These are phyloP conservation scores for Chalciporus sphaerocephalus DNA, from an alignment of 768 basidiomycete genomes.

Conservation along the genomic window DNA sequence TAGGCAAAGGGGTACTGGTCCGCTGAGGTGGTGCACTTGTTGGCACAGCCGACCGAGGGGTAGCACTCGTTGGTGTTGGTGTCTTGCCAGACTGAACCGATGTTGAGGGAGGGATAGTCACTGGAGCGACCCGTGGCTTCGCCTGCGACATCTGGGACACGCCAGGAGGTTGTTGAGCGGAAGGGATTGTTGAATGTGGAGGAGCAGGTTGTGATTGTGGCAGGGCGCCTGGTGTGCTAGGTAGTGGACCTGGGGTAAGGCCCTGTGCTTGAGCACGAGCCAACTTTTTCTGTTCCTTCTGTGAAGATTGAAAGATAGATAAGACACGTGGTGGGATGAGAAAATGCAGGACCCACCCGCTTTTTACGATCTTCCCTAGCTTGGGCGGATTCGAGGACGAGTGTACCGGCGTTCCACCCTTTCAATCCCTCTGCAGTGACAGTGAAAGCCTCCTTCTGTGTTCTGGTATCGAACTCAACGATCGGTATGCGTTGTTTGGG, in stretches of 20 bases:
- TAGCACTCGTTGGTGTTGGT: slow-evolving; percentile 32
- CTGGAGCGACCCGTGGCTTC: slow-evolving; percentile 31
- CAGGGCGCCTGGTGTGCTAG: slow-evolving; percentile 18
- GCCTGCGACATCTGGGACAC: slow-evolving; percentile 9
- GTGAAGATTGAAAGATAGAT: slow-evolving; percentile 10
- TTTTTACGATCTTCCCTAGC: slow-evolving; percentile 75
- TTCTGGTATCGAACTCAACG: slow-evolving; percentile 56
- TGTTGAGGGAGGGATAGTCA: slow-evolving; percentile 31
- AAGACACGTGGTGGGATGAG: slow-evolving; percentile 12
- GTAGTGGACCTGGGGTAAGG: slow-evolving; percentile 18
- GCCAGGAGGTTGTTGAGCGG: slow-evolving; percentile 23
- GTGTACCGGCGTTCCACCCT: slow-evolving; percentile 66
- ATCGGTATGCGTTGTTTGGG: slow-evolving; percentile 68
- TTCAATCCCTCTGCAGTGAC: slow-evolving; percentile 70
- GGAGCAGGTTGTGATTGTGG: slow-evolving; percentile 36
- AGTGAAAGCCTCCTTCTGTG: slow-evolving; percentile 68
- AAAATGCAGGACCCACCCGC: slow-evolving; percentile 47
- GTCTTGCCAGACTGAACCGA: slow-evolving; percentile 24
- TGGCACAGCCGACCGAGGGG: slow-evolving; percentile 28
- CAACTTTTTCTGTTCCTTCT: slow-evolving; percentile 72
- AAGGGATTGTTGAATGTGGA: slow-evolving; percentile 20
- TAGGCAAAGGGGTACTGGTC: slow-evolving; percentile 6
- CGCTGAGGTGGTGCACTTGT: slow-evolving; percentile 24
- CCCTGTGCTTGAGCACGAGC: slow-evolving; percentile 50
- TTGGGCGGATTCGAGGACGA: slow-evolving; percentile 66